phyloP scores from a whole-genome alignment of 345 rosid genomes.

The Ailanthus altissimus region DNA sequence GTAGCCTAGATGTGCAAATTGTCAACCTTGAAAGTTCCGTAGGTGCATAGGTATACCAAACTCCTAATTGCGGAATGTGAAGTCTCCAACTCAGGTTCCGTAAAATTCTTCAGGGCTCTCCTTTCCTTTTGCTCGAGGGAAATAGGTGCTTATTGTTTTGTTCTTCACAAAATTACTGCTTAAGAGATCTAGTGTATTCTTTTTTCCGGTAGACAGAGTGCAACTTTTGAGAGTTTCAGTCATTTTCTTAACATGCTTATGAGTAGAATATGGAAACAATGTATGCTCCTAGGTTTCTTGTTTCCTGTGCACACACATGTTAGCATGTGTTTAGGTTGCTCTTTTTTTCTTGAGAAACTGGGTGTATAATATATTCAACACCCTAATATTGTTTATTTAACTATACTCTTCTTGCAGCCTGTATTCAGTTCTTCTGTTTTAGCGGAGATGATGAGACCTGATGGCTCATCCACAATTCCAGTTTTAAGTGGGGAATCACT shows the following conservation, averaged over 20 bases:
- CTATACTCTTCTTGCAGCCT: constrained; percentile 51
- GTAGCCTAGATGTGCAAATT: neutral
- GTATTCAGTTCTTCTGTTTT: constrained; percentile 75
- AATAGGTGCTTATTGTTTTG: neutral
- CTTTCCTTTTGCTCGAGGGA: neutral
- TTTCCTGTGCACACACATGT: neutral
- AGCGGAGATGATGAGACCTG: constrained; percentile 79
- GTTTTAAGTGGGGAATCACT: constrained; percentile 66
- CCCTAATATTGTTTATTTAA: too few species aligned
- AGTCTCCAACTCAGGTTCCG: neutral
- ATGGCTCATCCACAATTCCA: constrained; percentile 66
- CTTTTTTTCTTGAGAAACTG: neutral
- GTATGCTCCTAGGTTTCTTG: neutral
- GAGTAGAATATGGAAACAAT: neutral
- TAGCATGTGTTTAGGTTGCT: neutral
- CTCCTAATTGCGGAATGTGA: neutral
- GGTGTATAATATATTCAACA: neutral
- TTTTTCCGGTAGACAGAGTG: neutral
- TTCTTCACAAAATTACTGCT: neutral
- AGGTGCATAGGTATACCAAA: neutral
- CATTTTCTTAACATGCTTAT: neutral
- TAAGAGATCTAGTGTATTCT: neutral
- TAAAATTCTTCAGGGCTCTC: neutral
- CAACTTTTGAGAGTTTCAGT: neutral
- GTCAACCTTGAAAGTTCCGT: neutral